Conservation (phyloP, 2,329 filamentous ascomycete species). For the Penicillium palitans region DNA sequence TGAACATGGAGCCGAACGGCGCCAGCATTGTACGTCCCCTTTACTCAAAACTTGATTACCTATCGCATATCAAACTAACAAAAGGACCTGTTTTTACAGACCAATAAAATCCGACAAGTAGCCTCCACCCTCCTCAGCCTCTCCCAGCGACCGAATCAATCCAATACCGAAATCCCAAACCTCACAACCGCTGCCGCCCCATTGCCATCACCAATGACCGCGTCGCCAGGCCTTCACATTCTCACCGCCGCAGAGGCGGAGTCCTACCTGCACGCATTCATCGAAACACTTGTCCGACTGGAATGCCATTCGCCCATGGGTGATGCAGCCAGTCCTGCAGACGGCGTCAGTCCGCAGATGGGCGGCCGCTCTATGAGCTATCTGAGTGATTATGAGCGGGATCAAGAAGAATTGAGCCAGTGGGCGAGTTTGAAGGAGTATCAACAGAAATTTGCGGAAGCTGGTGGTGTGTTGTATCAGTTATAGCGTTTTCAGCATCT, state of each 20-base stretch:
- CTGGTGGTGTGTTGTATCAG: constrained; percentile 52
- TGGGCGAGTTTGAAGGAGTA: constrained; percentile 81
- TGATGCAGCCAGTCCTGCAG: constrained; percentile 34
- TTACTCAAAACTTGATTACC: neutral
- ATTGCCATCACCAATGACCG: constrained; percentile 66
- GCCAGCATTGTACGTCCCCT: constrained; percentile 59
- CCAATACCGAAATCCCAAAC: constrained; percentile 13
- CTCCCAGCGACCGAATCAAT: constrained; percentile 52
- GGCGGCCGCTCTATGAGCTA: constrained; percentile 39
- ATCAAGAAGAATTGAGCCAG: constrained; percentile 72
- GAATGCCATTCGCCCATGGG: constrained; percentile 57
- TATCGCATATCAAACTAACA: constrained; percentile 2
- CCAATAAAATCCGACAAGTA: constrained; percentile 81
- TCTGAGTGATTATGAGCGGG: constrained; percentile 55
- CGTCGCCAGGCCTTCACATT: constrained; percentile 27
- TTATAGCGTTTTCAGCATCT: constrained; percentile 19
- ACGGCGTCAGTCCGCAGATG: constrained; percentile 45
- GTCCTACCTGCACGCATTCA: constrained; percentile 68
- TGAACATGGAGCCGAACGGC: constrained; percentile 76
- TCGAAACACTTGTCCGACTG: constrained; percentile 72
- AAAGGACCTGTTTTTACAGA: constrained; percentile 44
- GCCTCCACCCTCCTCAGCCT: constrained; percentile 74
- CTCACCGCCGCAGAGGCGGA: constrained; percentile 58
- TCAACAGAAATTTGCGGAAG: constrained; percentile 69
- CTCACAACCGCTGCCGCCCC: constrained; percentile 42